Evolutionary conservation across 257 asterid genomes (phyloP).

Genomic region (Forsythia viridissima): DNA sequence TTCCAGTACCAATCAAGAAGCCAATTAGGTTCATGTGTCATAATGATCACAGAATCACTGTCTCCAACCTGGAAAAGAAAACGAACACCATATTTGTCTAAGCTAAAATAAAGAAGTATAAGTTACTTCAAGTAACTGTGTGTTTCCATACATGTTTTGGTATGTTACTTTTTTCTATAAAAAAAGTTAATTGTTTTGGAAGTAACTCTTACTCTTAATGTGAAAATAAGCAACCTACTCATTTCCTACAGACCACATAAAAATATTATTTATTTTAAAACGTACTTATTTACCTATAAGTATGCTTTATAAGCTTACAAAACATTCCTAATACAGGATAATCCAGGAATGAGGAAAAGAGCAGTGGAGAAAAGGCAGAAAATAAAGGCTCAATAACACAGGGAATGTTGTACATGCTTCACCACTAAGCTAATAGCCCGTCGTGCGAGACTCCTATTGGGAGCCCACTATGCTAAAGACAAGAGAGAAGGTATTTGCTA

Average conservation of each 20-base stretch:
- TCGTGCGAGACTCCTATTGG: not conserved
- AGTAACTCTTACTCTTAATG: not conserved
- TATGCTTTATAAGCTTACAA: not conserved
- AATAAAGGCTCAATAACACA: too few species aligned
- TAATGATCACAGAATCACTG: constrained; percentile 79
- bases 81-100: not conserved
- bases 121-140: not conserved
- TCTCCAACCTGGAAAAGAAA: constrained; percentile 61
- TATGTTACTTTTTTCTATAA: not conserved
- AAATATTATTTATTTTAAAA: too few species aligned
- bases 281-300: not conserved
- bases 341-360: not conserved
- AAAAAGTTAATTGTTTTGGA: too few species aligned
- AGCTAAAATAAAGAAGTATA: not conserved
- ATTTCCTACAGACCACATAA: not conserved
- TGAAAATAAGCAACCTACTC: not conserved
- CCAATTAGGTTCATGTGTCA: constrained; percentile 99
- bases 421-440: not conserved
- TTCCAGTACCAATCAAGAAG: constrained; percentile 93
- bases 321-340: not conserved
- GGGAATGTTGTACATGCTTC: too few species aligned
- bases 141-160: not conserved
- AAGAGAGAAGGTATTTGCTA: too few species aligned
- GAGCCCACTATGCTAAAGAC: not conserved
- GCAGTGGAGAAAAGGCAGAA: too few species aligned